phyloP scores from a whole-genome alignment of 352 stramenopile genomes.

The Globisporangium abappressorium region DNA sequence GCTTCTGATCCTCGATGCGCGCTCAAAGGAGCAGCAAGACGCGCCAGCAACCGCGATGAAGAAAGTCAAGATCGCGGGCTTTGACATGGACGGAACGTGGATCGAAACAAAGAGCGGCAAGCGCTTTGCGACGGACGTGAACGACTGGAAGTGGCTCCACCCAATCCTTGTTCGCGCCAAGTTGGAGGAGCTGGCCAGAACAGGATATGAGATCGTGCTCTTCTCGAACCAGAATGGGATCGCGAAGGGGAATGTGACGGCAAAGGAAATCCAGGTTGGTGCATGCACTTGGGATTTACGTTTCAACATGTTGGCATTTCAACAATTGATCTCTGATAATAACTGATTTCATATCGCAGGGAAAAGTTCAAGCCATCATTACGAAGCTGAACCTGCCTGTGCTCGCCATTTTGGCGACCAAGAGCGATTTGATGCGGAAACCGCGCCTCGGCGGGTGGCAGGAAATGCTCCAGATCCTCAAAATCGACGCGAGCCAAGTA shows the following conservation, averaged over 20 bases:
- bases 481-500: conserved; percentile 23
- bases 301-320: not conserved
- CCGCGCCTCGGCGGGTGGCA: conserved; percentile 68
- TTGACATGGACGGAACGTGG: conserved; percentile 80
- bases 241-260: conserved; percentile 67
- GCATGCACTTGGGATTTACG: not conserved
- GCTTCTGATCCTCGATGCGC: conserved; percentile 53
- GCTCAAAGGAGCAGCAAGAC: conserved; percentile 13
- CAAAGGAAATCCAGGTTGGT: conserved; percentile 53
- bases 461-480: conserved; percentile 39
- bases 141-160: conserved; percentile 83
- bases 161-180: conserved; percentile 46
- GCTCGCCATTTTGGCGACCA: conserved; percentile 64
- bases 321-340: not conserved
- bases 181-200: conserved; percentile 37
- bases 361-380: conserved; percentile 66
- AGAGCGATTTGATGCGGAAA: conserved; percentile 78
- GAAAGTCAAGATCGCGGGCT: conserved; percentile 62
- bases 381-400: conserved; percentile 62
- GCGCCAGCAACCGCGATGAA: not conserved
- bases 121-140: conserved; percentile 56
- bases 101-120: conserved; percentile 87
- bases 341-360: conserved; percentile 24
- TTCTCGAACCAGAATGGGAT: conserved; percentile 87
- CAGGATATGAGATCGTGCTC: conserved; percentile 60